Conservation (phyloP, 139 green algal species). For the Chlamydomonas sp. region DNA sequence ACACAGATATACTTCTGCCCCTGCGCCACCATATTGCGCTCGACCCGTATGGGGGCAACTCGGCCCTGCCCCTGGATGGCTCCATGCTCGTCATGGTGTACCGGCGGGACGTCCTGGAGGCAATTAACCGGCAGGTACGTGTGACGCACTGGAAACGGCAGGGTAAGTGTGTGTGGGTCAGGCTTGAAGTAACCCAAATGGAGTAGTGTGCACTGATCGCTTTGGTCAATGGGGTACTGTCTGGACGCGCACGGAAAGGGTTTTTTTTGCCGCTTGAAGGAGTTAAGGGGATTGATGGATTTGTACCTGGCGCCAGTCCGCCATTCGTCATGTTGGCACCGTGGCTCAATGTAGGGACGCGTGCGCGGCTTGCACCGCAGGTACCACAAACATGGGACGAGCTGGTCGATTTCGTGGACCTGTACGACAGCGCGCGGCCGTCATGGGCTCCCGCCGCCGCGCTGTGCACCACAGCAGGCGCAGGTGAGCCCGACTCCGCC, state of each 20-base stretch:
- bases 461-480: neutral
- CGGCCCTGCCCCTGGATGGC: neutral
- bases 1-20: neutral
- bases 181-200: no score
- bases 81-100: neutral
- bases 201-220: no score
- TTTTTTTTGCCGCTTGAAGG: no score
- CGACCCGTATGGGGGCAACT: neutral
- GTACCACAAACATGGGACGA: neutral
- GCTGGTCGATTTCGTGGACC: neutral
- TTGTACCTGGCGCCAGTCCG: no score
- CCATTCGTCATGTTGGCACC: no score
- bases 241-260: no score
- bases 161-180: no score
- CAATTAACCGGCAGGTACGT: neutral
- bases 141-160: no score
- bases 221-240: no score
- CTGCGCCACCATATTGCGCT: neutral
- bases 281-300: no score
- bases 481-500: neutral
- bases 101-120: conserved; percentile 8
- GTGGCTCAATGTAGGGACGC: no score
- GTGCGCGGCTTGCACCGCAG: neutral
- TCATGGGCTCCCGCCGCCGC: neutral
- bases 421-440: neutral